Base-by-base conservation (phyloP, 148 eudicot genomes). In the Nepenthes gracilis region DNA sequence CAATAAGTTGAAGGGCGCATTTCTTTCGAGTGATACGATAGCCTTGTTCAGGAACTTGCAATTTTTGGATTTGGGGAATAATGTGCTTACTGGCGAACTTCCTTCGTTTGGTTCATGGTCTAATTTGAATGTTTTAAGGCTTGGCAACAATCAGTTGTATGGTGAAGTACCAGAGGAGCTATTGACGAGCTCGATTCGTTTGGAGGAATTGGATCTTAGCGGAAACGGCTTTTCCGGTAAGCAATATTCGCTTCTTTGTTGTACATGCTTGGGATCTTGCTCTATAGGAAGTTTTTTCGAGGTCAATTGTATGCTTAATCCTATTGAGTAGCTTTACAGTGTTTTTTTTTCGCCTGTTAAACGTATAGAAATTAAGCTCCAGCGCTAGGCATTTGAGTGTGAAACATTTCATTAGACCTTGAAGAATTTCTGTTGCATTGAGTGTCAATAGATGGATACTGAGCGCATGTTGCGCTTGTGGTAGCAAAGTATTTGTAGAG, bases 221-320 rank as follows among this genome's bases (percentile, higher is more conserved):
- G 76, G 80, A 64, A 93, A 93, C 65, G 88, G 88, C 50, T 93
- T 93, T 79, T 85, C 95, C 3, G 98, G 98, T 93, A 66, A 75
- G 79, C 58, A 43, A 33, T 40, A 40, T 40, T 40, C 8, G 45
- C 45, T 40, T 40, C 45, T 40, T 40, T 23, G 23, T 23, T 23
- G 23, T 23, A 23, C 23, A 23, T 23, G 23, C 23, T 0, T 23
- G 23, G 23, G 23, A 23, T 40, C 45, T 40, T 8, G 6, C 45
- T 8, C 45, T 40, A 40, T 40, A 40, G 23, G 23, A 23, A 23
- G 23, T 40, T 40, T 40, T 40, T 40, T 40, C 45, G 4, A 40
- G 45, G 45, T 40, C 8, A 23, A 4, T 40, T 40, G 45, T 8
- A 8, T 40, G 45, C 8, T 40, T 4, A 3, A 40, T 40, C 45